A percentile compares a stretch with the other conserved stretches of the same genome.
phyloP scores from a whole-genome alignment of 1,284 basidiomycete genomes.

The Ceratobasidium theobromae region DNA sequence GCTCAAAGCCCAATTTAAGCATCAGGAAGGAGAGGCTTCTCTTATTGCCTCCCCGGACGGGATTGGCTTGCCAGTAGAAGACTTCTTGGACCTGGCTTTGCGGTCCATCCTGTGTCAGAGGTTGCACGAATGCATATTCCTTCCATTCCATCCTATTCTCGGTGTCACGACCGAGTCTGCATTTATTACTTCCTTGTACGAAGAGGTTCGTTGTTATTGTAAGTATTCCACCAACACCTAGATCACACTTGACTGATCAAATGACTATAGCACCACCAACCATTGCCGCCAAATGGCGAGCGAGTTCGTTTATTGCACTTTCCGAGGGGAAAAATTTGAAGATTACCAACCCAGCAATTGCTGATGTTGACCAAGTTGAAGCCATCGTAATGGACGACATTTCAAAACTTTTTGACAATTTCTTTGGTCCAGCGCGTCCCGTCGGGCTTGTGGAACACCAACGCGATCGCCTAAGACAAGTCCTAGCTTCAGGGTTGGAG shows the following conservation, averaged over 20 bases:
- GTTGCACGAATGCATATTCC: background rate
- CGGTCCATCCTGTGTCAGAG: conserved; percentile 1
- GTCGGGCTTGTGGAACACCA: background rate
- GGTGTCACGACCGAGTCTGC: background rate
- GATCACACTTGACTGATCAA: background rate
- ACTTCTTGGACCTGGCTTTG: conserved; percentile 10
- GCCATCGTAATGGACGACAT: background rate
- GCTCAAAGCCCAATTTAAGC: background rate
- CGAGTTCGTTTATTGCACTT: background rate
- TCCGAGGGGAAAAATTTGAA: background rate
- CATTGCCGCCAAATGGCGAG: background rate
- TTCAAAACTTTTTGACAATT: background rate
- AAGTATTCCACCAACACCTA: background rate
- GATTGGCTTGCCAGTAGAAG: background rate
- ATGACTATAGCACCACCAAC: background rate
- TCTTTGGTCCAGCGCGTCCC: background rate
- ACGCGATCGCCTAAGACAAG: background rate
- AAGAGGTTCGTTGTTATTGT: background rate
- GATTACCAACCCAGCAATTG: too few species aligned
- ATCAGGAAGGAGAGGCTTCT: background rate
- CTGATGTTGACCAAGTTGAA: background rate
- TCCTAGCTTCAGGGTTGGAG: background rate
- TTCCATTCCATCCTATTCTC: conserved; percentile 6
- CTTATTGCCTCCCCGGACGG: background rate
- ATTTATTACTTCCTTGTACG: background rate